Evolutionary conservation across 352 stramenopile genomes (phyloP), one percentile per base, ranked within the genome.

Genomic region (Pythium apleroticum): DNA sequence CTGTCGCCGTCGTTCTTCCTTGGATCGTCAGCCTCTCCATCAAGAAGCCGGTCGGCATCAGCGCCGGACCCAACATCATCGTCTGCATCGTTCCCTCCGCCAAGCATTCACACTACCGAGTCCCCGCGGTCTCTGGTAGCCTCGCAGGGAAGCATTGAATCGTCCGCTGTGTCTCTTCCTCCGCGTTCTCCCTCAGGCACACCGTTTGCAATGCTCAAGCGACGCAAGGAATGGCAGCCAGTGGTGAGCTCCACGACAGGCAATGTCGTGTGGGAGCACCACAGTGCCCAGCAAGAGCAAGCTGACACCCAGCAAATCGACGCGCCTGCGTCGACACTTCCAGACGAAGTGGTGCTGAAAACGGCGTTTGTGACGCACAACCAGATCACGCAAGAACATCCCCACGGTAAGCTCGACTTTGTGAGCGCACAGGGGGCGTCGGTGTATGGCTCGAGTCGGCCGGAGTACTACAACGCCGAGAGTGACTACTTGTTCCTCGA

Each of bases 341-440:
- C 54, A 1, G 75, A 81, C 4, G 65, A 63, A 11, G 63, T 86
- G 14, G 55, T 77, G 10, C 25, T 63, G 0, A 43, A 70, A 15
- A 86, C 77, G 11, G 70, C 77, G 30, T 84, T 86, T 31, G 75
- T 86, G 30, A 69, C 60, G 2, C 75, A 72, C 50, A 73, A 71
- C 37, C 19, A 64, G 24, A 45, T 65, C 31, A 60, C 66, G 3
- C 24, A 28, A 9, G 60, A 69, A n/a, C 57, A 71, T 25, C 65
- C 66, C 5, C 67, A 76, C 33, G 68, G 69, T 2, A 50, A 37
- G 12, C 55, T 84, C 12, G 22, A 52, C 14, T 41, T 84, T 30
- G 57, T 70, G 9, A 27, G 65, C 0, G 77, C 77, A 3, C 63
- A 75, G 9, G 60, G 71, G 20, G 68, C 75, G 14, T 57, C 43